Percentiles rank a stretch among this genome's conserved stretches.
Evolutionary conservation across 2,329 filamentous ascomycete species (phyloP).

Genomic region (Pezicula neosporulosa): DNA sequence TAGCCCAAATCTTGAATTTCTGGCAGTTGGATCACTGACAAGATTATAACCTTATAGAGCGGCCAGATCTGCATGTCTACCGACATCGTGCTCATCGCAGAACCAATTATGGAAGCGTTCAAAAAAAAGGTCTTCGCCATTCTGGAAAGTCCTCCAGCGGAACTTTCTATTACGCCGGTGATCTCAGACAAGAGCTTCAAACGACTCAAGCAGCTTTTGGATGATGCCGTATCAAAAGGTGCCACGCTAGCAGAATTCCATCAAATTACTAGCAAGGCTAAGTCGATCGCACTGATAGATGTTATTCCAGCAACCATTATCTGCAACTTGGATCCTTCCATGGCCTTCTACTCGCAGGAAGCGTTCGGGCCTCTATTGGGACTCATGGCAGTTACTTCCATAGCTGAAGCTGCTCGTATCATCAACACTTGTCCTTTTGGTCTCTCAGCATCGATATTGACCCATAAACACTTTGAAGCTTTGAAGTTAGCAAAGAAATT

Average conservation of each 20-base stretch:
- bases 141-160: neutral
- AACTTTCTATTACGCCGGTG: neutral
- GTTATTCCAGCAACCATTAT: slow-evolving; percentile 9
- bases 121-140: neutral
- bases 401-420: slow-evolving; percentile 13
- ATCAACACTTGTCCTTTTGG: slow-evolving; percentile 15
- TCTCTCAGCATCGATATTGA: slow-evolving; percentile 16
- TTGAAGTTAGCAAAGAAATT: slow-evolving; percentile 8
- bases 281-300: slow-evolving; percentile 1
- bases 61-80: slow-evolving; percentile 34
- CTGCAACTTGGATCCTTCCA: slow-evolving; percentile 10
- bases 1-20: neutral
- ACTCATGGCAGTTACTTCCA: slow-evolving; percentile 5
- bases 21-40: too few relatives aligned
- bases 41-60: slow-evolving; percentile 18
- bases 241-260: slow-evolving; percentile 20
- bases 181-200: slow-evolving; percentile 1
- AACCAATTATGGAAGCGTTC: slow-evolving; percentile 2
- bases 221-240: slow-evolving; percentile 8
- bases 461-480: slow-evolving; percentile 4
- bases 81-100: slow-evolving; percentile 27
- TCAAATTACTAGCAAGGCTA: too few relatives aligned
- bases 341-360: slow-evolving; percentile 15
- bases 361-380: slow-evolving; percentile 17
- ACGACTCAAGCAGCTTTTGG: slow-evolving; percentile 1